Evolutionary conservation across 768 basidiomycete species (phyloP), one percentile per base, ranked within the genome.

Genomic region (Amanita exitialis): DNA sequence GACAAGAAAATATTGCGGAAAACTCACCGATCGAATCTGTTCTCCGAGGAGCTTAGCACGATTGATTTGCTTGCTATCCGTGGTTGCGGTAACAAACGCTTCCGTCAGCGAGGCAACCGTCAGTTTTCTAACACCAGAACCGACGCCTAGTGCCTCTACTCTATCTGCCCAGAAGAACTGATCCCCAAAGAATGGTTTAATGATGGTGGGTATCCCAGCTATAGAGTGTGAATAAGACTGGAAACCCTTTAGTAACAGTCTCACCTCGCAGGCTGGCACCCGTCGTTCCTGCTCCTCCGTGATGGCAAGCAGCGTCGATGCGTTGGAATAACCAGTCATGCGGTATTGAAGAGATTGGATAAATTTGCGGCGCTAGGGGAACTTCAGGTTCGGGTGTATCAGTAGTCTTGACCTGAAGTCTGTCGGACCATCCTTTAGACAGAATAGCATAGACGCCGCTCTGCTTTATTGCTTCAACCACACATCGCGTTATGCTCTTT

Each of bases 141-240:
- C 96, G 44, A 98, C 81, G 34, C 94, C 94, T 37, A 99, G 76
- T 2, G 93, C 91, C 65, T 96, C 92, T n/a, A 97, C 91, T 25
- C 95, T 85, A 65, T 99, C 91, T 3, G 91, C 90, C 92, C 92
- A 98, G 69, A 97, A 95, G 64, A 86, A 90, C 60, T 97, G 94
- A 64, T 97, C 94, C 2, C 96, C 95, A 59, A 98, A 99, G 77
- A 98, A 99, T 0, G 96, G 95, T 56, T 83, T 84, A 63, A 98
- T 91, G 59, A 99, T 87, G 1, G 94, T 98, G 1, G 96, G 95
- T 47, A 92, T 87, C 6, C 91, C 92, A 53, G 90, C 90, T 89
- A 58, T 6, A 8, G 56, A 51, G 43, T 44, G 10, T 36, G 39
- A 39, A 37, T 38, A 37, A 21, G 15, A 20, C 27, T 6, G 25